These are phyloP conservation scores for Steccherinum ochraceum DNA, from an alignment of 768 basidiomycete genomes.

Conservation along the genomic window DNA sequence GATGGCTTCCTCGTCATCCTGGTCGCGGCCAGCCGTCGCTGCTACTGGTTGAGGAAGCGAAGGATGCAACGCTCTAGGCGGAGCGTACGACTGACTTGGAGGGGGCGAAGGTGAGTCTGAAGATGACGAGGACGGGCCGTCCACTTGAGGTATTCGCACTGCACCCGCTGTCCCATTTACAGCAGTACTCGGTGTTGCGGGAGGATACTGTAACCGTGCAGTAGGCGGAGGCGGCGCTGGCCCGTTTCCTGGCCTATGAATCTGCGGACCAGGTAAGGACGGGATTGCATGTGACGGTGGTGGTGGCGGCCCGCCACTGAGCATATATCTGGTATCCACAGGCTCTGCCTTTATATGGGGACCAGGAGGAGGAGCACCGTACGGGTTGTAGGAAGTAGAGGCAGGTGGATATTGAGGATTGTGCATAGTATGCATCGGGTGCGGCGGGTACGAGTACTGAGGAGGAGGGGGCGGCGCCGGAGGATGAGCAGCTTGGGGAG, in stretches of 20 bases:
- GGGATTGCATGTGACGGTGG: constrained; percentile 47
- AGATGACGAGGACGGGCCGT: constrained; percentile 65
- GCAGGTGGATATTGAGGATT: constrained; percentile 27
- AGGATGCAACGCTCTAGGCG: constrained; percentile 59
- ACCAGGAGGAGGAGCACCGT: constrained; percentile 34
- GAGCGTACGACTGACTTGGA: constrained; percentile 54
- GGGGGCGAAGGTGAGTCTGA: constrained; percentile 70
- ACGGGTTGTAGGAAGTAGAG: constrained; percentile 45
- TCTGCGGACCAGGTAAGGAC: constrained; percentile 57
- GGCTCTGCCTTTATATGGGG: constrained; percentile 70
- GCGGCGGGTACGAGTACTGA: constrained; percentile 40
- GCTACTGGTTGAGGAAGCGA: constrained; percentile 63
- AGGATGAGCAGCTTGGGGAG: constrained; percentile 27
- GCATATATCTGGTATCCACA: constrained; percentile 60
- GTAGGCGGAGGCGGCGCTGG: constrained; percentile 34
- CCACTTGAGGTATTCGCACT: constrained; percentile 64
- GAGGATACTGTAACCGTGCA: background rate
- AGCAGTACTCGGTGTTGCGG: background rate
- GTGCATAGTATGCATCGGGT: constrained; percentile 40
- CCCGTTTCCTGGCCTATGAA: constrained; percentile 33
- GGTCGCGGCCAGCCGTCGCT: constrained; percentile 30
- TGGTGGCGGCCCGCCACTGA: constrained; percentile 36
- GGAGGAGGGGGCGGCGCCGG: constrained; percentile 41
- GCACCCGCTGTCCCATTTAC: constrained; percentile 6
- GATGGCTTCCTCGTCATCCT: constrained; percentile 85